Evolutionary conservation across 371 early-diverging fungal genomes (phyloP), one percentile per base, ranked within the genome.

Genomic region (Saksenaea oblongispora): DNA sequence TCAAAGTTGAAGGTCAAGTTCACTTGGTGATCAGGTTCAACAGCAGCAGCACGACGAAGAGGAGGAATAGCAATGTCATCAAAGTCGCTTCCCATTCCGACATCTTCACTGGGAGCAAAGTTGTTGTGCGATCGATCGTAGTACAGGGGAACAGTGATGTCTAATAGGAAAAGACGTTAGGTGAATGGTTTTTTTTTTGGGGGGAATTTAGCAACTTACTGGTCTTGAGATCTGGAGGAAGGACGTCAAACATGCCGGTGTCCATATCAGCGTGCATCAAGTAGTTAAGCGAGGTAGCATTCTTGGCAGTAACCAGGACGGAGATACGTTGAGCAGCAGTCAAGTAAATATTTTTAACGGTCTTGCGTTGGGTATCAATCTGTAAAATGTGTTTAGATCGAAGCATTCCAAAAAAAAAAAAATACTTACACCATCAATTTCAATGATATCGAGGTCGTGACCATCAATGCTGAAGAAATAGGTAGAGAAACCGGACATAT

Each of bases 371-470:
- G 27, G 76, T 73, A 44, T 85, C 79, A 31, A 79, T 66, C 61
- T 61, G 22, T 17, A 18, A 42, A 64, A 13, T 26, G 37, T 17
- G 0, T 15, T 34, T 62, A 22, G n/a, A n/a, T 56, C 3, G 27
- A 27, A 9, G 24, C 22, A n/a, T 15, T 14, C 28, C n/a, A 14
- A 11, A n/a, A 14, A 24, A 13, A 47, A 7, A 13, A 5, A 31
- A 35, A 9, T 7, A 62, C 67, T 58, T 63, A 68, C 76, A 53
- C 94, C 94, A 55, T 94, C 94, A 17, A 87, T 80, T 73, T 93
- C 94, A 64, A 94, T 90, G 17, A 94, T 77, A 53, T 84, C 70
- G 78, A 94, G 74, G 51, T 84, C 78, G 69, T 93, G 94, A 44
- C 80, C 87, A 63, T 88, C 91, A 54, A 94, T 85, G 60, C 82